Evolutionary conservation across 805 yeast species (phyloP), one percentile per base, ranked within the genome.

Genomic region (Yarrowia sp.): DNA sequence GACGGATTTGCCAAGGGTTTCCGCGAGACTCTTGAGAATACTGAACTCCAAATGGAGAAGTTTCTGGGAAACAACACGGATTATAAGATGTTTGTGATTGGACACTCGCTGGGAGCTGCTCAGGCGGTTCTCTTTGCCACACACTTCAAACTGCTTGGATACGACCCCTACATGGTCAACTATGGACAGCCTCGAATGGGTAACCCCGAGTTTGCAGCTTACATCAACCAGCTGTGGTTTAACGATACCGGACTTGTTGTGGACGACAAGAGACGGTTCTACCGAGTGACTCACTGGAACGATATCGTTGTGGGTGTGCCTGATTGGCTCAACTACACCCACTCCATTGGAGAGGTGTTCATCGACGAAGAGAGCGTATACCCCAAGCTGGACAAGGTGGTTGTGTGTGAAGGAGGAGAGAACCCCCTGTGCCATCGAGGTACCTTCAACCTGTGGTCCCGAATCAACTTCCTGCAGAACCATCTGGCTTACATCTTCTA

Each of bases 401-500:
- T 17, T 7, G 49, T 43, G 7, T 58, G 65, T 10, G 52, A 68
- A 12, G 70, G 69, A 20, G 44, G 46, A 20, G 69, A 64, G 46
- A 67, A 47, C 47, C 66, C 70, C 40, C 39, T 70, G 36, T 68
- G 52, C 20, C 61, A 55, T 10, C 34, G 61, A 55, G 61, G 66
- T 24, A 52, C 68, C 3, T 64, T 63, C 33, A 49, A 40, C 19
- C 36, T 43, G 15, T 38, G 36, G 36, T 4, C n/a, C 7, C 55
- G 70, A 34, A 43, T 40, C 56, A 46, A 58, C 39, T 17, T 46
- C n/a, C 46, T 46, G 38, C 61, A 55, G 46, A 55, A 55, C 61
- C 61, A 55, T 9, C 46, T 47, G 39, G 67, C 61, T 17, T 61
- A 52, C 47, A 53, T 50, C 33, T 53, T 30, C 39, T 68, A 65